These are phyloP conservation scores for Venustampulla echinocandica DNA, from an alignment of 495 filamentous ascomycete species.

Conservation along the genomic window DNA sequence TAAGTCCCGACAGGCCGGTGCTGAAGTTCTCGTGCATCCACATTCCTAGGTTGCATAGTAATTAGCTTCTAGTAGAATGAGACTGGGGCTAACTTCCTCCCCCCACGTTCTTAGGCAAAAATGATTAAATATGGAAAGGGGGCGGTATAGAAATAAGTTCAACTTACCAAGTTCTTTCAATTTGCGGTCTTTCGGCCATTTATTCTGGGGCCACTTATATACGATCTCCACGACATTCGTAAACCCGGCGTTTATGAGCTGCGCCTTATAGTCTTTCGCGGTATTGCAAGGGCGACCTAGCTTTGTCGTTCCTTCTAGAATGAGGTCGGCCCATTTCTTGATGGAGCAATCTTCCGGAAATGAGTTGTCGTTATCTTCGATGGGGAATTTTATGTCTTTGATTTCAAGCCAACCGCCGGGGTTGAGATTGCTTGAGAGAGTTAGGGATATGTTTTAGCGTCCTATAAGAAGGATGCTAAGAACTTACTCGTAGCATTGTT, in stretches of 20 bases:
- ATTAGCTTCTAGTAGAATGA: too few species aligned
- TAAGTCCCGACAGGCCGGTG: conserved; percentile 21
- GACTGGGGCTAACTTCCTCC: too few species aligned
- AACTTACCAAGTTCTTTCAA: conserved; percentile 23
- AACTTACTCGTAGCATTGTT: conserved; percentile 20
- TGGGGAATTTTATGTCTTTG: conserved; percentile 31
- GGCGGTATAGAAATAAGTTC: too few species aligned
- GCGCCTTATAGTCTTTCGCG: conserved; percentile 4
- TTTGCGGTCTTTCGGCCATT: conserved; percentile 39
- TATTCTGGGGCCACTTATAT: conserved; percentile 44
- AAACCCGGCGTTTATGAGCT: too few species aligned
- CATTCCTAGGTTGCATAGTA: not conserved
- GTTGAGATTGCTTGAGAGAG: conserved; percentile 20
- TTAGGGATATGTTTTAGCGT: not conserved
- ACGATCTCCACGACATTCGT: conserved; percentile 32
- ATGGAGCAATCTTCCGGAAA: not conserved
- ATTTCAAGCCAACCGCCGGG: conserved; percentile 46
- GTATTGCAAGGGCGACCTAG: conserved; percentile 1
- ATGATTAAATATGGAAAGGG: too few species aligned
- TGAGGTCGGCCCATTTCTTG: conserved; percentile 25
- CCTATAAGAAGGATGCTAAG: not conserved
- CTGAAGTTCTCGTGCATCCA: conserved; percentile 17
- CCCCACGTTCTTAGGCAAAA: too few species aligned
- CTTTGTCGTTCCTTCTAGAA: not conserved
- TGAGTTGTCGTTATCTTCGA: conserved; percentile 3